Conservation (phyloP, 148 eudicot species). For the Salicornia ramosissima region DNA sequence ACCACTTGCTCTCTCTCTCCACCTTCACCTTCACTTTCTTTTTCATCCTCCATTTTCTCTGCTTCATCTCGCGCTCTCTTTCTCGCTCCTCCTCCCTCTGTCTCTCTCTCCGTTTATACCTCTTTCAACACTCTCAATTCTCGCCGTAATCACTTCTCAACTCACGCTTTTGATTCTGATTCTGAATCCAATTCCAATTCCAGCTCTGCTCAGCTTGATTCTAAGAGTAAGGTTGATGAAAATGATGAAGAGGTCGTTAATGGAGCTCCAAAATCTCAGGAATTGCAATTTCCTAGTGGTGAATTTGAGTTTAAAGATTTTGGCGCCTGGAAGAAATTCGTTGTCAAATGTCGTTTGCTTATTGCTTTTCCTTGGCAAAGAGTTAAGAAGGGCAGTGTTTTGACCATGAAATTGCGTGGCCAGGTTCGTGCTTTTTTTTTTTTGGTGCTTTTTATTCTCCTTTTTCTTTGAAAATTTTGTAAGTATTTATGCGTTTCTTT, state of each 20-base stretch:
- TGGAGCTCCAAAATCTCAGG: slow-evolving; percentile 20
- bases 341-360: slow-evolving; percentile 66
- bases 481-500: background rate
- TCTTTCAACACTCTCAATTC: background rate
- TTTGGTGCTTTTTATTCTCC: background rate
- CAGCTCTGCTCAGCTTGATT: background rate
- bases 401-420: slow-evolving; percentile 79
- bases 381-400: slow-evolving; percentile 67
- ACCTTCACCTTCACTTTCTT: slow-evolving; percentile 7
- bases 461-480: background rate
- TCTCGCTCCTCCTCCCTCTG: slow-evolving; percentile 6
- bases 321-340: slow-evolving; percentile 51
- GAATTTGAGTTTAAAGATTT: slow-evolving; percentile 57
- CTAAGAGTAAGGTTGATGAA: slow-evolving; percentile 4
- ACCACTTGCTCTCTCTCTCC: slow-evolving; percentile 15
- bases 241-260: background rate
- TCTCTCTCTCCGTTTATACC: slow-evolving; percentile 12
- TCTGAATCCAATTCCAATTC: slow-evolving; percentile 19
- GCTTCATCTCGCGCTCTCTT: background rate
- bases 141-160: slow-evolving; percentile 24
- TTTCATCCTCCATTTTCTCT: slow-evolving; percentile 3
- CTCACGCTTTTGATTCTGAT: slow-evolving; percentile 24
- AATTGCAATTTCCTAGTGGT: slow-evolving; percentile 59
- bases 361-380: slow-evolving; percentile 83
- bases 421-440: slow-evolving; percentile 43